Percentiles rank a stretch among this genome's conserved stretches.
Conservation (phyloP, 1,284 basidiomycete genomes). For the Cryptococcus sp. region DNA sequence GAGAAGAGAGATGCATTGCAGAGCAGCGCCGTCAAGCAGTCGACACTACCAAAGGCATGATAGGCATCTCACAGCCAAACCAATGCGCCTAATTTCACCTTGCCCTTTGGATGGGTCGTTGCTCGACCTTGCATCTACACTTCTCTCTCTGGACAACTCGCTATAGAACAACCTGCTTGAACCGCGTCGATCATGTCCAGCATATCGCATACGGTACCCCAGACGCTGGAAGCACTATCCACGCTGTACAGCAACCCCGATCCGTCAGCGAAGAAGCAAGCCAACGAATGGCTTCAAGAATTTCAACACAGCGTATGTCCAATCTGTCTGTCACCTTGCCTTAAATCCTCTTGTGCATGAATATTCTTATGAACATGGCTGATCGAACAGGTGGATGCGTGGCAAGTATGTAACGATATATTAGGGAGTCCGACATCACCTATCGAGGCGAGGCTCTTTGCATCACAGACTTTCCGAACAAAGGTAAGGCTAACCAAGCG, state of each 20-base stretch:
- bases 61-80: background rate
- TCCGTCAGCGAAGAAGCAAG: constrained; percentile 70
- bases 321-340: background rate
- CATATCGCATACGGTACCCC: background rate
- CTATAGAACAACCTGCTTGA: no score
- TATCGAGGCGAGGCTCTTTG: constrained; percentile 79
- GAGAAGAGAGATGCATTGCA: no score
- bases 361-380: background rate
- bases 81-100: no score
- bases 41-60: background rate
- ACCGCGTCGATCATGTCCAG: background rate
- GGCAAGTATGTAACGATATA: constrained; percentile 88
- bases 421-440: constrained; percentile 75
- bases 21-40: background rate
- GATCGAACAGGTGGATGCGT: constrained; percentile 94
- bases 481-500: constrained; percentile 59
- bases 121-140: background rate
- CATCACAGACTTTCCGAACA: constrained; percentile 90
- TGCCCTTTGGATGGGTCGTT: background rate
- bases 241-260: constrained; percentile 61
- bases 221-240: constrained; percentile 49
- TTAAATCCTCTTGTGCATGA: background rate
- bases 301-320: constrained; percentile 91
- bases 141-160: background rate
- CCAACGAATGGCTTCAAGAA: constrained; percentile 88